phyloP scores from a whole-genome alignment of 1,284 basidiomycete genomes.

The Cryptococcus sp. region DNA sequence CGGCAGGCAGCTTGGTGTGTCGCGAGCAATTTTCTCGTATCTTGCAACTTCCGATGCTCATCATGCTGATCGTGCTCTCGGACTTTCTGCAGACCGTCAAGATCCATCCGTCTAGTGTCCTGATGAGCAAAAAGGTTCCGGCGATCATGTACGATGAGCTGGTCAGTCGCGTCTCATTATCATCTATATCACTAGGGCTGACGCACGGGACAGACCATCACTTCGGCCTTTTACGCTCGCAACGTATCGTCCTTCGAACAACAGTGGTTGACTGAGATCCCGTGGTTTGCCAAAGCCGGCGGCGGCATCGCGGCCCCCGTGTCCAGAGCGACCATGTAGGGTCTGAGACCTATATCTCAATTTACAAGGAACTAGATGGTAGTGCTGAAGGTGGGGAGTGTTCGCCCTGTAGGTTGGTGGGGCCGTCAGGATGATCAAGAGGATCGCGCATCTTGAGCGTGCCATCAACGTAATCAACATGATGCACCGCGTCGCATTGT shows the following conservation, averaged over 20 bases:
- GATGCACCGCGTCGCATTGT: no score
- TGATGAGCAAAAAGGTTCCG: slow-evolving; percentile 75
- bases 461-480: not conserved
- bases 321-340: slow-evolving; percentile 11
- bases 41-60: no score
- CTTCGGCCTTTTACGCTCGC: slow-evolving; percentile 80
- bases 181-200: not conserved
- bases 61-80: not conserved
- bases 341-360: not conserved
- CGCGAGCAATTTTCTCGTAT: not conserved
- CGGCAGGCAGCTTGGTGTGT: slow-evolving; percentile 73
- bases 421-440: not conserved
- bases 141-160: slow-evolving; percentile 89
- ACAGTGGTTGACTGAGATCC: slow-evolving; percentile 57
- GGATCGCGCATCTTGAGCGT: not conserved
- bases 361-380: not conserved
- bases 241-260: slow-evolving; percentile 78
- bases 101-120: slow-evolving; percentile 80
- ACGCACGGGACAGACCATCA: slow-evolving; percentile 64
- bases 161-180: slow-evolving; percentile 59
- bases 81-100: slow-evolving; percentile 67
- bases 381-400: not conserved
- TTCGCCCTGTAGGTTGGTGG: no score
- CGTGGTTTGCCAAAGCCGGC: slow-evolving; percentile 44
- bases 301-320: slow-evolving; percentile 11